Evolutionary conservation across 805 yeast species (phyloP), one percentile per base, ranked within the genome.

Genomic region (Jamesozyma gamospora): DNA sequence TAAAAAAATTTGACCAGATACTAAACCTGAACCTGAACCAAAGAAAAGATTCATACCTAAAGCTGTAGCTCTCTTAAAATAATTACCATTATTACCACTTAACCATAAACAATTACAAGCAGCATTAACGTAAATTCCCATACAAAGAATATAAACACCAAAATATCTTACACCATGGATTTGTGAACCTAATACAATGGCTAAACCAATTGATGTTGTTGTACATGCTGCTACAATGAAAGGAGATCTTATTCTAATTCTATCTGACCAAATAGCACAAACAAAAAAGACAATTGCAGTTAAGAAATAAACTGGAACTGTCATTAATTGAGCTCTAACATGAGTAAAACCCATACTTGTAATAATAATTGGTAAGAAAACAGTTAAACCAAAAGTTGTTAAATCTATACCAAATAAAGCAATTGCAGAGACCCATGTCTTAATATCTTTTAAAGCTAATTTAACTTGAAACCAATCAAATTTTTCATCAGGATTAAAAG

Each of bases 291-390:
- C 64, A 5, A 80, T 86, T 53, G 85, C 81, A 0, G 94, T 83
- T 24, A 71, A 64, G 32, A 83, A 67, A 88, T 94, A 86, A 16
- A 95, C 94, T 48, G 85, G 87, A 36, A 86, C 83, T 0, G 94
- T 81, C 62, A 79, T 79, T 40, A 80, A 72, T 59, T 86, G 86
- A 9, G 94, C 90, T 41, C 72, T 66, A 51, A 77, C 80, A 3
- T 84, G 78, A 2, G 84, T 70, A 65, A 79, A 48, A 44, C 67
- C 59, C 58, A 61, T 42, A 41, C 63, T 42, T 31, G 56, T 39
- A 37, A 51, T 46, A 41, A 60, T 53, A 26, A 64, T 61, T 42
- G 69, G 69, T 50, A 66, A 28, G 52, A 62, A 46, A 70, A 75
- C 80, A 29, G 56, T 47, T 41, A 60, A 55, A 33, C 68, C 68